phyloP scores from a whole-genome alignment of 2,329 filamentous ascomycete genomes.

The Paraphaeosphaeria minitans region DNA sequence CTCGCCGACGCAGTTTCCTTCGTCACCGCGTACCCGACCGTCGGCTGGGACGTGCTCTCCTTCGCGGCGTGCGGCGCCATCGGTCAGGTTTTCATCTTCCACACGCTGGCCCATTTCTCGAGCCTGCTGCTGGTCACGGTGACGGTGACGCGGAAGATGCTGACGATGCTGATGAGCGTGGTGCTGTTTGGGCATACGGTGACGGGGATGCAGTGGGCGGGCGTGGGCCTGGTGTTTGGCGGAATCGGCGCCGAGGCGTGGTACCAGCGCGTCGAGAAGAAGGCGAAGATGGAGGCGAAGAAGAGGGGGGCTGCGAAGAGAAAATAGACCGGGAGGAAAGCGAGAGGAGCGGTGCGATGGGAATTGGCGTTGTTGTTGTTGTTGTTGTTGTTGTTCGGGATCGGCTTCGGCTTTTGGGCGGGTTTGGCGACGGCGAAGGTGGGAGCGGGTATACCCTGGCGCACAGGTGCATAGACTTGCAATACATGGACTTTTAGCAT shows the following conservation, averaged over 20 bases:
- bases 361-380: neutral
- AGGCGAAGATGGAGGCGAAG: conserved; percentile 73
- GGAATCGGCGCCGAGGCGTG: conserved; percentile 90
- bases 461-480: neutral
- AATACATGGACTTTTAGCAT: neutral
- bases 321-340: conserved; percentile 18
- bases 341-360: neutral
- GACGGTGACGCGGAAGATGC: conserved; percentile 97
- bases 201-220: conserved; percentile 88
- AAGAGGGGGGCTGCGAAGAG: conserved; percentile 21
- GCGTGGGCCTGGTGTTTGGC: conserved; percentile 90
- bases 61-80: conserved; percentile 91
- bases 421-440: too few species aligned
- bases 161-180: conserved; percentile 97
- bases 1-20: conserved; percentile 80
- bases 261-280: conserved; percentile 82
- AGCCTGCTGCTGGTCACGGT: conserved; percentile 92
- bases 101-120: conserved; percentile 90
- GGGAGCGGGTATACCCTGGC: neutral
- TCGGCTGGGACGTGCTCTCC: conserved; percentile 85
- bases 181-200: conserved; percentile 91
- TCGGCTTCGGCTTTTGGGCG: too few species aligned
- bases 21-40: conserved; percentile 76
- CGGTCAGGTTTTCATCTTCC: conserved; percentile 94
- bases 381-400: too few species aligned